Conservation (phyloP, 208 protist genomes). For the Vickermania spadyakhi region DNA sequence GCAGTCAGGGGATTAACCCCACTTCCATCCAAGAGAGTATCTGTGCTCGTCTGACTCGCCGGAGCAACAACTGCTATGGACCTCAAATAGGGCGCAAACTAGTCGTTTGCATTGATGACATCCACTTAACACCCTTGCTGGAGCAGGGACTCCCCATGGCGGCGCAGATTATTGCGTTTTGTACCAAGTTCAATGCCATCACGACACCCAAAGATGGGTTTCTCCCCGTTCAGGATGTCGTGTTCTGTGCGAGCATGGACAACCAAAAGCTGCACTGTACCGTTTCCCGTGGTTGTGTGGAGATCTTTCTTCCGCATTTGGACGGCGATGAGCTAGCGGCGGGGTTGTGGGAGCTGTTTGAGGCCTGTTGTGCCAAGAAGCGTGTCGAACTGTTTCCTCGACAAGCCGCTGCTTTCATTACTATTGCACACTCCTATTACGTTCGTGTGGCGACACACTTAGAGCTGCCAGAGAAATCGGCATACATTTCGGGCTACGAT, state of each 20-base stretch:
- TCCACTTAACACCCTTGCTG: constrained; percentile 35
- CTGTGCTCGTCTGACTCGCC: constrained; percentile 22
- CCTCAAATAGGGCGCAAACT: constrained; percentile 53
- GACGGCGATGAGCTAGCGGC: constrained; percentile 45
- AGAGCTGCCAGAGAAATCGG: neutral
- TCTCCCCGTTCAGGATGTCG: constrained; percentile 40
- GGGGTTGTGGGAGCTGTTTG: constrained; percentile 48
- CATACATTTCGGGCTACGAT: neutral
- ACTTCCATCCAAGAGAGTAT: constrained; percentile 52
- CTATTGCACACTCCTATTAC: constrained; percentile 24
- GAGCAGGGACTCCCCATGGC: constrained; percentile 16
- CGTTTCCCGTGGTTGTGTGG: constrained; percentile 17
- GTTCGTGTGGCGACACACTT: constrained; percentile 3
- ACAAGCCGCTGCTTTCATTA: constrained; percentile 35
- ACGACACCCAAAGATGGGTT: constrained; percentile 48
- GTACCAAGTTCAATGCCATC: constrained; percentile 48
- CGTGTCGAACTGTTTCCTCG: constrained; percentile 37
- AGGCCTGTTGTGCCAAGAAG: constrained; percentile 27
- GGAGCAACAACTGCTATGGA: constrained; percentile 39
- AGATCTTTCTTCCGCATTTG: constrained; percentile 48
- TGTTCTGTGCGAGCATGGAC: constrained; percentile 33
- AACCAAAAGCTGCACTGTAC: constrained; percentile 7
- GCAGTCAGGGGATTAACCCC: constrained; percentile 31
- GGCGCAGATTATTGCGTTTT: constrained; percentile 53
- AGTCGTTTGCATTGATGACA: constrained; percentile 81